These are phyloP conservation scores for Candida dendrica DNA, from an alignment of 805 yeast genomes.

Conservation along the genomic window DNA sequence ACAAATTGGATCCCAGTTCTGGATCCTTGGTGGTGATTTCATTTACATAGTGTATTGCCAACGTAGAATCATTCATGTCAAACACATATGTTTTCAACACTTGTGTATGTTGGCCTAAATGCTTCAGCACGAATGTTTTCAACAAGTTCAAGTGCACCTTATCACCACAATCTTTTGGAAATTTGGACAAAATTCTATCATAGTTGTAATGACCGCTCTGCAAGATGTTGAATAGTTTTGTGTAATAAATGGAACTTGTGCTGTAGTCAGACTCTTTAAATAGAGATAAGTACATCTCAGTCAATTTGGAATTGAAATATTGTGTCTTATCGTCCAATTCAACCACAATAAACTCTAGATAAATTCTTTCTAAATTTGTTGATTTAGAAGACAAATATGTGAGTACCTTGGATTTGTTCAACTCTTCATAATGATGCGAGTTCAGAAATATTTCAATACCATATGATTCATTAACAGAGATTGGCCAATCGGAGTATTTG, in stretches of 20 bases:
- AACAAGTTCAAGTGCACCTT: constrained; percentile 27
- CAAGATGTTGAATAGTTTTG: constrained; percentile 28
- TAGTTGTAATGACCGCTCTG: constrained; percentile 25
- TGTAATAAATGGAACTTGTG: constrained; percentile 16
- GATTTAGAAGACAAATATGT: constrained; percentile 36
- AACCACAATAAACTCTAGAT: constrained; percentile 44
- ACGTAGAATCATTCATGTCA: constrained; percentile 45
- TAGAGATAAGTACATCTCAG: constrained; percentile 34
- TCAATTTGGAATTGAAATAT: constrained; percentile 36
- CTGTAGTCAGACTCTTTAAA: constrained; percentile 11
- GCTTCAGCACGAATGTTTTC: constrained; percentile 50
- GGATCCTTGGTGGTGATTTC: constrained; percentile 33
- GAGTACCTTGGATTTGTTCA: constrained; percentile 47
- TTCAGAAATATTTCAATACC: constrained; percentile 54
- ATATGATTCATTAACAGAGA: constrained; percentile 28
- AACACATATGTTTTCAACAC: constrained; percentile 56
- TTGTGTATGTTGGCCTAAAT: constrained; percentile 52
- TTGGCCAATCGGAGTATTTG: constrained; percentile 46
- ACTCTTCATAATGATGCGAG: constrained; percentile 49
- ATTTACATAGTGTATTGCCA: constrained; percentile 58
- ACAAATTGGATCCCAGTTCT: constrained; percentile 32
- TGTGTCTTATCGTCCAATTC: constrained; percentile 30
- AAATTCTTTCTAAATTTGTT: constrained; percentile 29
- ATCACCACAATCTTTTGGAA: constrained; percentile 18
- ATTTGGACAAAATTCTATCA: constrained; percentile 26